Percentiles rank a stretch among this genome's conserved stretches.
These are phyloP conservation scores for Pestalotiopsis sp. DNA, from an alignment of 2,329 filamentous ascomycete species.

Conservation along the genomic window DNA sequence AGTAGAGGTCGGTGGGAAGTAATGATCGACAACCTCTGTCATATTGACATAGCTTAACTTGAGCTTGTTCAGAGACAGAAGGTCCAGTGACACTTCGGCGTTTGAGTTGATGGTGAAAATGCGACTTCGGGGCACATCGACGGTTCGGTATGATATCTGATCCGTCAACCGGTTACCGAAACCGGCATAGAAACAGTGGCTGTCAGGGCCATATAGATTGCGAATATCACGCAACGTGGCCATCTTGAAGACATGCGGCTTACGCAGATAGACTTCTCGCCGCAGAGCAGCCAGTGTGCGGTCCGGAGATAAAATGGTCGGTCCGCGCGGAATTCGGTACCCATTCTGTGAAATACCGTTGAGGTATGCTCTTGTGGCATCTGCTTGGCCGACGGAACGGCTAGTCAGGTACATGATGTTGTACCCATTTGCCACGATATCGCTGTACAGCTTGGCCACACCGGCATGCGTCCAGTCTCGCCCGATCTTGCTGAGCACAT, in stretches of 20 bases:
- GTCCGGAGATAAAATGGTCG: conserved; percentile 93
- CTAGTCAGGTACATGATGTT: conserved; percentile 98
- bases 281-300: conserved; percentile 90
- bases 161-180: conserved; percentile 97
- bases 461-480: conserved; percentile 97
- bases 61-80: conserved; percentile 89
- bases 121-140: conserved; percentile 89
- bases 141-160: conserved; percentile 91
- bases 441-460: conserved; percentile 95
- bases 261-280: conserved; percentile 90
- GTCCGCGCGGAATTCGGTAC: conserved; percentile 83
- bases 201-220: conserved; percentile 75
- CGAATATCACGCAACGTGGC: conserved; percentile 93
- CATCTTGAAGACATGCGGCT: conserved; percentile 99
- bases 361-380: conserved; percentile 86
- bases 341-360: conserved; percentile 87
- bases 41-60: conserved; percentile 97
- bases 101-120: conserved; percentile 99
- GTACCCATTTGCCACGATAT: conserved; percentile 94
- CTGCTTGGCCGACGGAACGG: conserved; percentile 89
- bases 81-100: conserved; percentile 88
- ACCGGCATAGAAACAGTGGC: conserved; percentile 91
- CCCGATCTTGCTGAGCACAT: conserved; percentile 94
- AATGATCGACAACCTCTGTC: conserved; percentile 96
- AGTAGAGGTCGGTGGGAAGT: conserved; percentile 89